Evolutionary conservation across 2,329 filamentous ascomycete genomes (phyloP), one percentile per base, ranked within the genome.

Genomic region (Magnaporthiopsis rhizophila): DNA sequence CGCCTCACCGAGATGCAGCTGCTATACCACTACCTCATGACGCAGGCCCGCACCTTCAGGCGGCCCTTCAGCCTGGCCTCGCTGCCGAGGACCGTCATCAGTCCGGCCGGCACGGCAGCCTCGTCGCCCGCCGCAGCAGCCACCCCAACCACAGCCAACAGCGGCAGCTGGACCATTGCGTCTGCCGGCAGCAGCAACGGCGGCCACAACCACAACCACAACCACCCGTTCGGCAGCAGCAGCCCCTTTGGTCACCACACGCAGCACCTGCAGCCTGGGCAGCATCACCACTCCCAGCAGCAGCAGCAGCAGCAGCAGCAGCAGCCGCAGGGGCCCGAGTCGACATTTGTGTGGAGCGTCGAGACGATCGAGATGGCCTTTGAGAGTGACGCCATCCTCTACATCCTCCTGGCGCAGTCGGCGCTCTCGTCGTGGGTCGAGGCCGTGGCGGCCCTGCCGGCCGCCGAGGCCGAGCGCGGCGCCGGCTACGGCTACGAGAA

Each of bases 1-100:
- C 74, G 76, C 13, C 56, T 75, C 50, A 76, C 74, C 68, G 75
- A 78, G 69, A 66, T 77, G 64, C 70, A 74, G 11, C 66, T 77
- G 53, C 67, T 78, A 45, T 73, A 76, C 65, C 74, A 76, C 65
- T 72, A 73, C 60, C 71, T 76, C 60, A 67, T 69, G n/a, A 68
- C 66, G 15, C 70, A 74, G 69, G 70, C 67, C 30, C 70, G 71
- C 63, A 70, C 71, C 5, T 74, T 73, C 65, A 62, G 34, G 13
- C 66, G 65, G 38, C 53, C 59, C 3, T 45, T 59, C 38, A 58
- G 7, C 36, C 36, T 38, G 36, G 13, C 36, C 13, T 38, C 36
- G 9, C 36, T 38, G 36, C 36, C 36, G 36, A 13, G 36, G 4
- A 15, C 36, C 36, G 6, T 1, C 13, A 18, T 3, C 13, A 38